Conservation (phyloP, 2,329 filamentous ascomycete genomes). For the Alternaria atra region DNA sequence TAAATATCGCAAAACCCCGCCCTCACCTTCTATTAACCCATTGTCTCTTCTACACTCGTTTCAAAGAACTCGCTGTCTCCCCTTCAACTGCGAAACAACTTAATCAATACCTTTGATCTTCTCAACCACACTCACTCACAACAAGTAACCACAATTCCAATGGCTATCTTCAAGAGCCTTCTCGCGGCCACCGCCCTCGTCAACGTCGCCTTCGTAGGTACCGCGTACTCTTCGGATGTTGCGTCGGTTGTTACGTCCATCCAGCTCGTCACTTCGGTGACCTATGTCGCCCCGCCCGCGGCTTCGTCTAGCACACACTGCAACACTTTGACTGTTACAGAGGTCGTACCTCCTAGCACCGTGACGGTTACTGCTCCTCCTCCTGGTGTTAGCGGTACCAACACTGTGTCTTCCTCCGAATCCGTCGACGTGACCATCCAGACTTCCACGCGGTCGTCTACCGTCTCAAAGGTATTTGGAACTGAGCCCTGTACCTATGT, state of each 20-base stretch:
- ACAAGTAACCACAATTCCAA: constrained; percentile 1
- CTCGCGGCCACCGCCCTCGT: constrained; percentile 11
- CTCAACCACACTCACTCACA: constrained; percentile 5
- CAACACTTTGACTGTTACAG: constrained; percentile 7
- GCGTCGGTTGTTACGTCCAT: constrained; percentile 5
- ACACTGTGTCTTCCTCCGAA: neutral
- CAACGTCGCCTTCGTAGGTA: constrained; percentile 14
- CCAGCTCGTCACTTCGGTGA: constrained; percentile 10
- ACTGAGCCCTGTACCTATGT: neutral
- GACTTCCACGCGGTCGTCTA: neutral
- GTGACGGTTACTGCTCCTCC: constrained; percentile 9
- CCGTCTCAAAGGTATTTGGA: neutral
- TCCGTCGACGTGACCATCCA: neutral
- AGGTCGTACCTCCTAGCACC: neutral
- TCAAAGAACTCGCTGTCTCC: neutral
- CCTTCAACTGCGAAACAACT: neutral
- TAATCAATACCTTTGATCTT: constrained; percentile 7
- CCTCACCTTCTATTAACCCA: neutral
- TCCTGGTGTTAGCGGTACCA: neutral
- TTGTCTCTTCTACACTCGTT: constrained; percentile 7
- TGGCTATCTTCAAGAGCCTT: constrained; percentile 14
- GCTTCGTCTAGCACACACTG: constrained; percentile 1
- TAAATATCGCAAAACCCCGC: constrained; percentile 2
- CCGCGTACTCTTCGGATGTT: constrained; percentile 6
- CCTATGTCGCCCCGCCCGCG: neutral